Base-by-base conservation (phyloP, 768 basidiomycete genomes). In the Tricholoma bakamatsutake region DNA sequence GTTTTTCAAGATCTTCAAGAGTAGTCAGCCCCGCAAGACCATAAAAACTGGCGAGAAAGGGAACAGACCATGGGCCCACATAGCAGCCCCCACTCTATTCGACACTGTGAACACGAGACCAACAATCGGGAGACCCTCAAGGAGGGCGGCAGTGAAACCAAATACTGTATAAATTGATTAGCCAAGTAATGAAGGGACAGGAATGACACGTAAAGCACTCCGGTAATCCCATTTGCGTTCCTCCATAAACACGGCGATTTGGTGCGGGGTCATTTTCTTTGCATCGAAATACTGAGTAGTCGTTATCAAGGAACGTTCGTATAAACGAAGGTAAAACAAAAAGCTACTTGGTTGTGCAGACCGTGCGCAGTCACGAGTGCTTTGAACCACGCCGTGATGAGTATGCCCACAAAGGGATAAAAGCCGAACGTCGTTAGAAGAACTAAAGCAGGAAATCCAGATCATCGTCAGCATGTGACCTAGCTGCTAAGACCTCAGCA, bases 151-250 rank as follows among this genome's bases (percentile, higher is more conserved):
- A 0, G 81, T 68, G 66, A 96, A 94, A 4, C 94, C 94, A 63
- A 97, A 97, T 0, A 79, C 91, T 93, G 52, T n/a, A 39, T 13
- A 34, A 43, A n/a, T 24, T 50, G 35, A 28, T 60, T 43, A 39
- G 58, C 50, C 18, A 50, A 37, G 11, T 27, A 42, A 21, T 51
- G 13, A 18, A 30, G 5, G 28, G 24, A 27, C 57, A 48, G 18
- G 21, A 53, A 51, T 43, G 52, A 28, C 24, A 39, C 3, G 46
- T 30, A 4, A 67, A 78, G 33, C 61, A 91, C 90, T 62, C 62
- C 87, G 76, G 62, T 96, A 95, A 58, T 91, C 88, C 89, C 92
- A 91, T 64, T 89, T 93, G 12, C 89, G 81, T 67, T 96, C 94
- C 63, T 93, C 89, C 56, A 95, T 80, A 70, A 91, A 98, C 1